Percentiles rank a stretch among this genome's conserved stretches.
phyloP scores from a whole-genome alignment of 1,284 basidiomycete genomes.

The Fomitopsis schrenkii region DNA sequence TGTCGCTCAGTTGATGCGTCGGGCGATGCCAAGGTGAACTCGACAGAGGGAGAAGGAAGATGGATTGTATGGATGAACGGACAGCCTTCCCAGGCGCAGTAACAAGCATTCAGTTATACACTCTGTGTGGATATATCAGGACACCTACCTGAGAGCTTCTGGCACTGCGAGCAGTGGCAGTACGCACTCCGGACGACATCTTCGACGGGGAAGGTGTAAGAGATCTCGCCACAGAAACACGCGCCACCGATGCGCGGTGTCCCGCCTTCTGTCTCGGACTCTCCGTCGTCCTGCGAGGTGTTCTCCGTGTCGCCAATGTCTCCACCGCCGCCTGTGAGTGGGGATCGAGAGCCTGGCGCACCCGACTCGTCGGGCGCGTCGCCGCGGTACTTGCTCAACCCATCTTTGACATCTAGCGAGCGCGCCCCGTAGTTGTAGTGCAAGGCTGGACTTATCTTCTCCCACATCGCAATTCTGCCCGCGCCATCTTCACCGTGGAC shows the following conservation, averaged over 20 bases:
- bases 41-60: slow-evolving; percentile 42
- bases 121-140: neutral
- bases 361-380: neutral
- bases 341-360: neutral
- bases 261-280: neutral
- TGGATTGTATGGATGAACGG: slow-evolving; percentile 62
- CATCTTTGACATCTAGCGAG: neutral
- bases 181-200: neutral
- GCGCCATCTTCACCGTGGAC: neutral
- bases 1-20: neutral
- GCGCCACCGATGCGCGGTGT: neutral
- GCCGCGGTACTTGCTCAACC: neutral
- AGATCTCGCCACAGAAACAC: neutral
- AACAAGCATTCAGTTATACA: too few relatives aligned
- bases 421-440: neutral
- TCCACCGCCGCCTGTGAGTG: neutral
- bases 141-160: neutral
- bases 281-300: neutral
- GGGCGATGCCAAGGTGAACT: slow-evolving; percentile 37
- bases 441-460: neutral
- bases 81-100: slow-evolving; percentile 18
- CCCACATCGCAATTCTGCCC: neutral
- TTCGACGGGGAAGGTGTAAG: neutral
- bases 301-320: neutral
- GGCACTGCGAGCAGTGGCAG: neutral